A percentile compares a stretch with the other conserved stretches of the same genome.
These are phyloP conservation scores for Hyaloscypha bicolor DNA, from an alignment of 495 filamentous ascomycete species.

Conservation along the genomic window DNA sequence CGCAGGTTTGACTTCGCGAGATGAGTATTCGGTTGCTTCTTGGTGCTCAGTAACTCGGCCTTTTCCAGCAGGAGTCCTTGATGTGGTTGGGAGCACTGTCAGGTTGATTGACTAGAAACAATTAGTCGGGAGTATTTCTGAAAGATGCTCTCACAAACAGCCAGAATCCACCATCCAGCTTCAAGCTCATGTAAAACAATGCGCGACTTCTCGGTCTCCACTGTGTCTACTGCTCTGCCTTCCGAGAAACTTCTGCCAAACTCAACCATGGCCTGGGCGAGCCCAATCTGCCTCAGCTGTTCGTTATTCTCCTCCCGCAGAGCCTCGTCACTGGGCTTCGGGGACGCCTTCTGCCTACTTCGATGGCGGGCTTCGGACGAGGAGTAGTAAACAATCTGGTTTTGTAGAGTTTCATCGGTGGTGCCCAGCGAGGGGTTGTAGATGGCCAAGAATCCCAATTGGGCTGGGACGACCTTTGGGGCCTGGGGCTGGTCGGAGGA, in stretches of 20 bases:
- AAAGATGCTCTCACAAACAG: slow-evolving; percentile 53
- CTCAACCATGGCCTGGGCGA: slow-evolving; percentile 95
- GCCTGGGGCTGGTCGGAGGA: slow-evolving; percentile 31
- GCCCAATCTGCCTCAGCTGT: slow-evolving; percentile 86
- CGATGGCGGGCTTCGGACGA: slow-evolving; percentile 44
- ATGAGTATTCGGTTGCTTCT: slow-evolving; percentile 71
- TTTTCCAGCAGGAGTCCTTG: slow-evolving; percentile 15
- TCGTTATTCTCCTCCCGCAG: slow-evolving; percentile 72
- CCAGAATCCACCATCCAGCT: slow-evolving; percentile 90
- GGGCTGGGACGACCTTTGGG: slow-evolving; percentile 63
- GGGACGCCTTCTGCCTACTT: slow-evolving; percentile 35
- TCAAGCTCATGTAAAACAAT: slow-evolving; percentile 82
- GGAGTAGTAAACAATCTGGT: slow-evolving; percentile 94
- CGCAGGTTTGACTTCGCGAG: slow-evolving; percentile 85
- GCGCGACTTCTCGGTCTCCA: slow-evolving; percentile 87
- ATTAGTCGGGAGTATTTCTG: background rate
- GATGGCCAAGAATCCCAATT: slow-evolving; percentile 85
- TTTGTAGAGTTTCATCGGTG: slow-evolving; percentile 81
- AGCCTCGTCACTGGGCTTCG: slow-evolving; percentile 41
- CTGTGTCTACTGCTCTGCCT: slow-evolving; percentile 72
- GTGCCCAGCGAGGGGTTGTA: slow-evolving; percentile 90
- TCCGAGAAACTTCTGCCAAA: slow-evolving; percentile 88
- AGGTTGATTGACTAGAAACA: slow-evolving; percentile 31
- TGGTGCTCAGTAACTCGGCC: slow-evolving; percentile 28
- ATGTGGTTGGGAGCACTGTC: slow-evolving; percentile 24